Evolutionary conservation across 78 protist species (phyloP), one percentile per base, ranked within the genome.

Genomic region (Dictyostelium firmibasis): DNA sequence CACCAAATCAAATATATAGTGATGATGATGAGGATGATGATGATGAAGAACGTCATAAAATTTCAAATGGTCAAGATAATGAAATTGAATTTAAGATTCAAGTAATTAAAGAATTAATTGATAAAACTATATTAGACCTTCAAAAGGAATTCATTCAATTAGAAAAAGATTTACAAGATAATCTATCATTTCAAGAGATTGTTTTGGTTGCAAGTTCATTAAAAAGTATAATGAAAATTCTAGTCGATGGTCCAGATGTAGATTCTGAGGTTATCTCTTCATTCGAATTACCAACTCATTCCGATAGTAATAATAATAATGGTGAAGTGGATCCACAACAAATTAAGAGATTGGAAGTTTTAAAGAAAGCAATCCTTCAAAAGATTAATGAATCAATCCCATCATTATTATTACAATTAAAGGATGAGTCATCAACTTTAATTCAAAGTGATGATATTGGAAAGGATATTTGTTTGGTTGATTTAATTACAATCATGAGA

Each of bases 401-500:
- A 67, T 20, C 33, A n/a, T 14, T 67, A 16, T 67, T 84, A 60
- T 18, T 60, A 41, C 67, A 84, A 41, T 14, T 84, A 11, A 67
- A 36, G 25, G 81, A 84, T 29, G 89, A 84, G 43, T 33, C 67
- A 25, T 41, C 18, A 36, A n/a, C 11, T 13, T 23, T 60, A 69
- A 67, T 14, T 23, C 20, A n/a, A 27, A 36, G 33, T 23, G 27
- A 35, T 2, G 81, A 84, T 9, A 41, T 84, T 67, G 81, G 72
- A 20, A 36, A 27, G 14, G 89, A 84, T 20, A 67, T 84, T 35
- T 84, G 89, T 67, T 35, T 84, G 16, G 79, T 60, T 16, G 89
- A 67, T 84, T 84, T 84, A 67, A 84, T 84, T 27, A 60, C 81
- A 11, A 84, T 84, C 27, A 84, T 84, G 77, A 60, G 89, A 67